A percentile compares a stretch with the other conserved stretches of the same genome.
phyloP scores from a whole-genome alignment of 1,284 basidiomycete species.

The Malassezia slooffiae region DNA sequence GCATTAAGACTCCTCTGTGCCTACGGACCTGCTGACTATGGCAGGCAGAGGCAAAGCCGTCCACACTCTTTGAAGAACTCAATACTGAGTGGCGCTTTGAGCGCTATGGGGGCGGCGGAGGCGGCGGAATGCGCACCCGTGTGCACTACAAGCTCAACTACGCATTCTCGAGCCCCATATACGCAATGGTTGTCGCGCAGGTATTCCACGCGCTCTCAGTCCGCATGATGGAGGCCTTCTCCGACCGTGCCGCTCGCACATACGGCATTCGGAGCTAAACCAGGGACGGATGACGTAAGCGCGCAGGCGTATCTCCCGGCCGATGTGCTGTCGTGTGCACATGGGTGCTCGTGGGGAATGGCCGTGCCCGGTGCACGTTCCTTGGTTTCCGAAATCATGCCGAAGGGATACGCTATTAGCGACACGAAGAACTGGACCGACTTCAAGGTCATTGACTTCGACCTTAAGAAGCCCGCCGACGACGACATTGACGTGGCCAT shows the following conservation, averaged over 20 bases:
- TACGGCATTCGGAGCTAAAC: too few species aligned
- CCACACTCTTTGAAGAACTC: conserved; percentile 73
- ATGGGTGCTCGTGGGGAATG: not conserved
- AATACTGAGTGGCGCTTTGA: conserved; percentile 59
- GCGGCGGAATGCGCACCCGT: conserved; percentile 14
- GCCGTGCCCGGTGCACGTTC: too few species aligned
- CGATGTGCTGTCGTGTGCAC: not conserved
- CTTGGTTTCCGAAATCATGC: conserved; percentile 8
- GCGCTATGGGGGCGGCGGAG: too few species aligned
- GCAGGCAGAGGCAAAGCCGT: conserved; percentile 68
- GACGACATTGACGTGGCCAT: conserved; percentile 40
- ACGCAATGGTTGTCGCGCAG: conserved; percentile 65
- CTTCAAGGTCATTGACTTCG: conserved; percentile 44
- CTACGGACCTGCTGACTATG: conserved; percentile 35
- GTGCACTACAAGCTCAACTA: conserved; percentile 55
- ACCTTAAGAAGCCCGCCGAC: conserved; percentile 37
- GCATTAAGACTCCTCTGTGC: not conserved
- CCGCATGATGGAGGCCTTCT: conserved; percentile 84
- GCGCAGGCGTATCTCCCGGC: not conserved
- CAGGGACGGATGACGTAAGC: too few species aligned
- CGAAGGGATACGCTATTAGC: conserved; percentile 39
- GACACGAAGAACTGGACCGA: conserved; percentile 44
- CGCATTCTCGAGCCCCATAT: conserved; percentile 73
- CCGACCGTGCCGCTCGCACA: conserved; percentile 67
- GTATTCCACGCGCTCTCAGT: conserved; percentile 78